These are phyloP conservation scores for Taiozyma onychis DNA, from an alignment of 1,139 yeast genomes.

Conservation along the genomic window DNA sequence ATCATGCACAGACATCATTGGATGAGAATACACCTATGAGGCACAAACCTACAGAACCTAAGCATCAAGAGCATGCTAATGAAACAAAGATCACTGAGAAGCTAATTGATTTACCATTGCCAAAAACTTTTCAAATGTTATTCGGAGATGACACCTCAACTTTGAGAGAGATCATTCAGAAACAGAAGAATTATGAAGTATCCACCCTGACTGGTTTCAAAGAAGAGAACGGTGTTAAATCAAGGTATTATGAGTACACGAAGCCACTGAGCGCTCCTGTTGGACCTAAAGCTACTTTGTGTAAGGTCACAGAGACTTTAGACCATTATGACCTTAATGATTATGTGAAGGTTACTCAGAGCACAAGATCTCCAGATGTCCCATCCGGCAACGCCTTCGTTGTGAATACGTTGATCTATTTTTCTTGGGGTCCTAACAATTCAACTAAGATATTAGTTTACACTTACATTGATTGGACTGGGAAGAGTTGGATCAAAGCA, in stretches of 20 bases:
- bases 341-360: conserved; percentile 55
- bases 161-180: conserved; percentile 44
- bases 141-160: conserved; percentile 69
- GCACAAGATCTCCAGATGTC: conserved; percentile 85
- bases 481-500: conserved; percentile 40
- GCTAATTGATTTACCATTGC: conserved; percentile 68
- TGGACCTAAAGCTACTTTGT: conserved; percentile 90
- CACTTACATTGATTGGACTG: conserved; percentile 72
- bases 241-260: conserved; percentile 59
- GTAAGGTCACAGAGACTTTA: conserved; percentile 66
- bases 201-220: conserved; percentile 36
- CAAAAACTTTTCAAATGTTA: conserved; percentile 59
- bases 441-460: conserved; percentile 63
- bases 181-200: conserved; percentile 69
- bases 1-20: conserved; percentile 8
- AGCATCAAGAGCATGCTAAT: conserved; percentile 45
- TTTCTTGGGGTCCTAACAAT: conserved; percentile 73
- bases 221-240: conserved; percentile 21
- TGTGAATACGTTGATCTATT: conserved; percentile 54
- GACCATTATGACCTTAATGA: conserved; percentile 54
- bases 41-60: conserved; percentile 49
- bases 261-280: conserved; percentile 81
- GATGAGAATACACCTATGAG: conserved; percentile 32
- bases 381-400: conserved; percentile 85
- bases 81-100: conserved; percentile 66